Evolutionary conservation across 106 monocot genomes (phyloP).

Genomic region (Alisma plantagoaquatica): DNA sequence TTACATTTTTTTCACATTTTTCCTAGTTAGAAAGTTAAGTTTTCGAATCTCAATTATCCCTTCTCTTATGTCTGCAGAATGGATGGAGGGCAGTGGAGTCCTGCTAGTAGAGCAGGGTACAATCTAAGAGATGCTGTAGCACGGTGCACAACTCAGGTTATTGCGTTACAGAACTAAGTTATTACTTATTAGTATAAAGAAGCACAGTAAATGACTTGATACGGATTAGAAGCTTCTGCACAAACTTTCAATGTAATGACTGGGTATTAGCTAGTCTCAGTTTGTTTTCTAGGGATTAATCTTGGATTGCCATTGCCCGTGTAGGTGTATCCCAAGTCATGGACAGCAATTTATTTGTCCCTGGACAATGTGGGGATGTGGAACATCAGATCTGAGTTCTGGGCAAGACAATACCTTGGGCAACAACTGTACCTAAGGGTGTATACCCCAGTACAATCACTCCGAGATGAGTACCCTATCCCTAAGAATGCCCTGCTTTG

Average conservation of each 20-base stretch:
- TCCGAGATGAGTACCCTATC: constrained; percentile 17
- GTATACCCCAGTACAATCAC: constrained; percentile 11
- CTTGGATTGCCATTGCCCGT: neutral
- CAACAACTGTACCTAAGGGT: constrained; percentile 11
- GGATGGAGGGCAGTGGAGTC: constrained; percentile 53
- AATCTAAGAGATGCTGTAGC: constrained; percentile 49
- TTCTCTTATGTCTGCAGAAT: constrained; percentile 47
- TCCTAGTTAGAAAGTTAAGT: too few species aligned
- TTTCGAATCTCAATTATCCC: too few species aligned
- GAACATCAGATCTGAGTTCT: constrained; percentile 15
- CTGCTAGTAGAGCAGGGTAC: constrained; percentile 23
- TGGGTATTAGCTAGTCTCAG: too few species aligned
- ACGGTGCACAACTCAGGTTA: constrained; percentile 53
- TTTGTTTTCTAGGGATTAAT: too few species aligned
- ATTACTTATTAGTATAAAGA: too few species aligned
- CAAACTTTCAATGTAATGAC: too few species aligned
- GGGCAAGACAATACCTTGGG: constrained; percentile 8
- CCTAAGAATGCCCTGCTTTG: constrained; percentile 10
- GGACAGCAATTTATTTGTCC: constrained; percentile 15
- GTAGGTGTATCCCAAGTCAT: constrained; percentile 20
- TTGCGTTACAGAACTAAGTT: too few species aligned
- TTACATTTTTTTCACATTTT: too few species aligned
- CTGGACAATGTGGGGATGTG: constrained; percentile 18
- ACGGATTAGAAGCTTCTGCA: too few species aligned
- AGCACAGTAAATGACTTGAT: too few species aligned